Evolutionary conservation across 2,329 filamentous ascomycete genomes (phyloP).

Genomic region (Dactylellina haptotyla): DNA sequence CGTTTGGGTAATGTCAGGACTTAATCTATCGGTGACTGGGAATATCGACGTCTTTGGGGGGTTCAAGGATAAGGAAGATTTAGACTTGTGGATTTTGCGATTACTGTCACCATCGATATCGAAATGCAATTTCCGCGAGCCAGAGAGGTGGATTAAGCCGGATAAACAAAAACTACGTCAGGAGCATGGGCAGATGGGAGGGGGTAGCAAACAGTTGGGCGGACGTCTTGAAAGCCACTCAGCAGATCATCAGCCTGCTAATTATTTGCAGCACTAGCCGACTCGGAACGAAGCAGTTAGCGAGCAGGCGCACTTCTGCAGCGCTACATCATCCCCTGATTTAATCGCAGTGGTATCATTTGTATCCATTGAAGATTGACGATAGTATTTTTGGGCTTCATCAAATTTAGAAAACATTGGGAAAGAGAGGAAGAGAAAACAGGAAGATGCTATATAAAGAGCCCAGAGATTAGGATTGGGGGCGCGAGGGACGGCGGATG

Average conservation of each 20-base stretch:
- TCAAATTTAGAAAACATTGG: too few species aligned
- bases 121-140: conserved; percentile 41
- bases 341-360: conserved; percentile 4
- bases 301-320: conserved; percentile 8
- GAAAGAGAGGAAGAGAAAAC: background rate
- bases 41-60: conserved; percentile 5
- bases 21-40: conserved; percentile 45
- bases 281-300: conserved; percentile 26
- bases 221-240: conserved; percentile 30
- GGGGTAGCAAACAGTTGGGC: too few species aligned
- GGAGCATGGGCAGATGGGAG: conserved; percentile 21
- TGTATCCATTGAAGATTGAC: conserved; percentile 4
- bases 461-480: conserved; percentile 4
- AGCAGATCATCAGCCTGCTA: conserved; percentile 33
- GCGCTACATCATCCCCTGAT: conserved; percentile 21
- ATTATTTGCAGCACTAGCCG: conserved; percentile 34
- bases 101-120: conserved; percentile 15
- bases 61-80: background rate
- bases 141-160: conserved; percentile 25
- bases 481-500: conserved; percentile 9
- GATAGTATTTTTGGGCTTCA: background rate
- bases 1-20: background rate
- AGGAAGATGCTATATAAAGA: conserved; percentile 13
- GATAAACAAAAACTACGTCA: conserved; percentile 52
- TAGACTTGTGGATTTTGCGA: conserved; percentile 19